Evolutionary conservation across 192 early-diverging fungal genomes (phyloP).

Genomic region (Rhizophlyctis rosea): DNA sequence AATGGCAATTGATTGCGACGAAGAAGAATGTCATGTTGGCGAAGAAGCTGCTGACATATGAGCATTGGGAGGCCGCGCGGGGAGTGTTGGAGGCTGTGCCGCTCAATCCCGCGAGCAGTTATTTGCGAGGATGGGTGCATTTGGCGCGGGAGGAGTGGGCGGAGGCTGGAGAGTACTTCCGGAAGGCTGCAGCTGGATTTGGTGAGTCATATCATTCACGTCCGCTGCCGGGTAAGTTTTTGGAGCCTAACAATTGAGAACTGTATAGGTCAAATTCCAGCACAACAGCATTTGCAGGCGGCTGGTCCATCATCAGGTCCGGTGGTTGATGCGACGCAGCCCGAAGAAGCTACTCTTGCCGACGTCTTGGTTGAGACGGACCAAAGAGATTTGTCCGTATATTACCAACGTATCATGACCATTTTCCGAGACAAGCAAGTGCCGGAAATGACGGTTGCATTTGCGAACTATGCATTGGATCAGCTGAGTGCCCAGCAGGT

Average conservation of each 20-base stretch:
- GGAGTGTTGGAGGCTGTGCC: conserved; percentile 20
- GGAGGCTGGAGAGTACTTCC: conserved; percentile 16
- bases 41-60: conserved; percentile 11
- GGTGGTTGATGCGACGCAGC: too few relatives aligned
- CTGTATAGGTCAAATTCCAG: too few relatives aligned
- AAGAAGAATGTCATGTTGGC: background rate
- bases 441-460: conserved; percentile 15
- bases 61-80: conserved; percentile 10
- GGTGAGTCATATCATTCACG: conserved; percentile 1
- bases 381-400: conserved; percentile 20
- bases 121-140: conserved; percentile 23
- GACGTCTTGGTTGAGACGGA: background rate
- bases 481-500: conserved; percentile 17
- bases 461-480: conserved; percentile 29
- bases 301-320: too few relatives aligned
- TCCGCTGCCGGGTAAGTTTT: background rate
- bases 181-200: conserved; percentile 18
- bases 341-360: conserved; percentile 5
- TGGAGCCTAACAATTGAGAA: background rate
- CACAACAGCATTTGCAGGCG: too few relatives aligned
- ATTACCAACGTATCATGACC: conserved; percentile 33
- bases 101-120: conserved; percentile 17
- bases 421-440: conserved; percentile 23
- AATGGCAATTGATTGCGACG: background rate
- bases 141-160: conserved; percentile 20